A percentile compares a stretch with the other conserved stretches of the same genome.
Evolutionary conservation across 2,329 filamentous ascomycete species (phyloP).

Genomic region (Albophoma yamanashiensis): DNA sequence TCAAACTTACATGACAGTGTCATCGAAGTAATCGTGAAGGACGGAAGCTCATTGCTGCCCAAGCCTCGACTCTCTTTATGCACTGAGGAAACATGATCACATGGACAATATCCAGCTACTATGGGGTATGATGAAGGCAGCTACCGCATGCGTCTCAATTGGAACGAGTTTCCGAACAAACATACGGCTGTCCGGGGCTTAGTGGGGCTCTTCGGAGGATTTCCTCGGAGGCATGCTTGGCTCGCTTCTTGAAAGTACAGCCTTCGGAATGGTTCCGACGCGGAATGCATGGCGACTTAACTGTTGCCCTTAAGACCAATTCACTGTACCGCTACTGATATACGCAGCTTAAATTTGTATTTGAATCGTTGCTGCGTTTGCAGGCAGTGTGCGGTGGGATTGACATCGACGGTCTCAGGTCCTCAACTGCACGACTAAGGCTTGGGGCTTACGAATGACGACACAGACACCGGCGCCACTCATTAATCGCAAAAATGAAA

Average conservation of each 20-base stretch:
- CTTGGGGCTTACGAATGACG: neutral
- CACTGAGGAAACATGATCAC: neutral
- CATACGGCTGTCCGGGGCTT: too few relatives aligned
- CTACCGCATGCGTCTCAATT: neutral
- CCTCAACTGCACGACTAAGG: too few relatives aligned
- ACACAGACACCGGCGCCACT: neutral
- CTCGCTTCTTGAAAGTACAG: neutral
- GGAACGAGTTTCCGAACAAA: neutral
- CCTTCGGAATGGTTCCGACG: neutral
- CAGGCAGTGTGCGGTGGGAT: neutral
- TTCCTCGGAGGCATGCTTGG: neutral
- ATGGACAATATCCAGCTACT: neutral
- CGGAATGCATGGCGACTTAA: neutral
- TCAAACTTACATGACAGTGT: neutral
- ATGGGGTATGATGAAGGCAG: neutral
- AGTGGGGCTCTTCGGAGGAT: neutral
- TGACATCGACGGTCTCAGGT: too few relatives aligned
- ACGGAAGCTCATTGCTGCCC: neutral
- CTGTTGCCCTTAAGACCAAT: neutral
- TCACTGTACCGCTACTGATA: too few relatives aligned
- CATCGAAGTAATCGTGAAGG: neutral
- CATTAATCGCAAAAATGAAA: slow-evolving; percentile 1
- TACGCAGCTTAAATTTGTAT: neutral
- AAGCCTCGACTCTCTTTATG: neutral
- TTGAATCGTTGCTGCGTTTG: neutral